phyloP scores from a whole-genome alignment of 768 basidiomycete genomes.

The Rhodotorula toruloides region DNA sequence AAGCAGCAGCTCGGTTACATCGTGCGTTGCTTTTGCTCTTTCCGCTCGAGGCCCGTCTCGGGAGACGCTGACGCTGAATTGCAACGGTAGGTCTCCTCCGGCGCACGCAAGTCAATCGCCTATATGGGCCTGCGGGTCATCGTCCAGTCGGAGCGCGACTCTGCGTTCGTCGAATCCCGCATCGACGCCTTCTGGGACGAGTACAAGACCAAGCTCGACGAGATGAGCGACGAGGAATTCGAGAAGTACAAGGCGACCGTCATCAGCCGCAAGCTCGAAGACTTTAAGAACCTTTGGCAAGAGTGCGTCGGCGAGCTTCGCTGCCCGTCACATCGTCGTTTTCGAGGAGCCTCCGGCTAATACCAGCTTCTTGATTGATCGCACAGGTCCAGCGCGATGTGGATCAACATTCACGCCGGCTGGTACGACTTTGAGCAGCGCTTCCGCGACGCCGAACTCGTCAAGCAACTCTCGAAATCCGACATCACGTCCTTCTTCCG shows the following conservation, averaged over 20 bases:
- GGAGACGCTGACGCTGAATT: neutral
- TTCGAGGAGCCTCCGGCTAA: neutral
- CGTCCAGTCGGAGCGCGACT: constrained; percentile 78
- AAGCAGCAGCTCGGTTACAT: constrained; percentile 95
- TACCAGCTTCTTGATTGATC: neutral
- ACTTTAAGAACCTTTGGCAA: constrained; percentile 78
- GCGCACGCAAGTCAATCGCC: constrained; percentile 56
- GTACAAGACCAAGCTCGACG: constrained; percentile 63
- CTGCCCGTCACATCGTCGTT: neutral
- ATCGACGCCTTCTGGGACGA: constrained; percentile 79
- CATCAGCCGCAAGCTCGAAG: constrained; percentile 75
- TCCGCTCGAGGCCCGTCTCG: too few relatives aligned
- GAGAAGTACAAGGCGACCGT: constrained; percentile 69
- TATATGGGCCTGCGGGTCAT: constrained; percentile 73
- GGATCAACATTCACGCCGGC: constrained; percentile 66
- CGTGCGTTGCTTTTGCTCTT: constrained; percentile 51
- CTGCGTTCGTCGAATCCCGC: constrained; percentile 74
- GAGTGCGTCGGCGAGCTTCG: constrained; percentile 51
- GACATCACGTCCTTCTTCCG: constrained; percentile 70
- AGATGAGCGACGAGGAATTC: constrained; percentile 69
- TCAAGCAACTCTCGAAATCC: constrained; percentile 64
- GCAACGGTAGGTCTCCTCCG: constrained; percentile 49
- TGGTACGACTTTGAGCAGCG: constrained; percentile 82
- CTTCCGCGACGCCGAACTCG: constrained; percentile 66
- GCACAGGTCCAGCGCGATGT: constrained; percentile 54